Evolutionary conservation across 257 asterid genomes (phyloP).

Genomic region (Lithospermum erythrorhizon): DNA sequence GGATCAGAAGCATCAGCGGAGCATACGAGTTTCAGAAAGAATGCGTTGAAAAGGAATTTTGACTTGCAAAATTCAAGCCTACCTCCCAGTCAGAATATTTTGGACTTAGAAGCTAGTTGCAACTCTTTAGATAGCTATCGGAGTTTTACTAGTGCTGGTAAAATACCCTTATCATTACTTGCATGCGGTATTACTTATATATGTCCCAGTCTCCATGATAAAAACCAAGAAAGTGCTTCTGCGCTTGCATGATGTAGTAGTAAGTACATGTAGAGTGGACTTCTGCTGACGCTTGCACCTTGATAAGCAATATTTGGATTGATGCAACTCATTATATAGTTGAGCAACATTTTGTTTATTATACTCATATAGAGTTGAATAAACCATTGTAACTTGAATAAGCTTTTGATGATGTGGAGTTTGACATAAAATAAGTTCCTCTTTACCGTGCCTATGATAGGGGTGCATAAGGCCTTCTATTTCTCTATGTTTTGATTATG

Average conservation of each 20-base stretch:
- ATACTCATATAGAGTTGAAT: too few species aligned
- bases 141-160: slow-evolving; percentile 47
- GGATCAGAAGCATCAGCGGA: slow-evolving; percentile 29
- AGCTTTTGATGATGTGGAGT: too few species aligned
- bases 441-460: too few species aligned
- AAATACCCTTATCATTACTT: neutral
- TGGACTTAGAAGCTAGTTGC: slow-evolving; percentile 49
- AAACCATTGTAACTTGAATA: too few species aligned
- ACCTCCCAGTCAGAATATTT: slow-evolving; percentile 43
- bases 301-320: too few species aligned
- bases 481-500: too few species aligned
- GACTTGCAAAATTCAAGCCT: slow-evolving; percentile 30
- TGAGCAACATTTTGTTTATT: too few species aligned
- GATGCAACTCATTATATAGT: too few species aligned
- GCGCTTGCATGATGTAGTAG: neutral
- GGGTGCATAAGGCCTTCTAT: too few species aligned
- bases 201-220: too few species aligned
- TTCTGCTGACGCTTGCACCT: neutral
- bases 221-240: neutral
- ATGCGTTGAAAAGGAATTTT: slow-evolving; percentile 25
- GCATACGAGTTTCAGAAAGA: slow-evolving; percentile 20
- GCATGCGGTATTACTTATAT: neutral
- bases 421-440: too few species aligned
- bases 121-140: slow-evolving; percentile 42
- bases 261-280: neutral